phyloP scores from a whole-genome alignment of 352 stramenopile species.

The Bremia lactucae region DNA sequence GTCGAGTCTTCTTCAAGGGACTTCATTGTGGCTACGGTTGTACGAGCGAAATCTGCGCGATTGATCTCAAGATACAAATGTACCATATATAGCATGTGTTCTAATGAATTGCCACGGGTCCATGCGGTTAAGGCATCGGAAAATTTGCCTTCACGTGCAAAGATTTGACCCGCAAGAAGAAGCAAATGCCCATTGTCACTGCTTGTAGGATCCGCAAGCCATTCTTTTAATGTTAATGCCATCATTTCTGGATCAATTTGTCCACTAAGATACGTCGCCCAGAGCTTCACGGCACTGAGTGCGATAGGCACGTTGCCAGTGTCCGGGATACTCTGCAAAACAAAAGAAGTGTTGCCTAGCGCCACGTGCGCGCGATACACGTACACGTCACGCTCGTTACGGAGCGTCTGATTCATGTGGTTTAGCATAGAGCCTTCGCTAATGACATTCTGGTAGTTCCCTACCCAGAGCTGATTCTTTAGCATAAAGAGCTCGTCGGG shows the following conservation, averaged over 20 bases:
- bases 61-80: slow-evolving; percentile 90
- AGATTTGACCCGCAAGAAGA: slow-evolving; percentile 90
- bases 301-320: slow-evolving; percentile 50
- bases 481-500: slow-evolving; percentile 97
- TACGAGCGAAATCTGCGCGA: slow-evolving; percentile 86
- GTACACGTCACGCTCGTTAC: slow-evolving; percentile 91
- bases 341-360: slow-evolving; percentile 82
- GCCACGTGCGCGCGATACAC: slow-evolving; percentile 87
- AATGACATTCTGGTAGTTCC: slow-evolving; percentile 91
- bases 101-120: slow-evolving; percentile 83
- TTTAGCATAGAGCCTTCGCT: slow-evolving; percentile 86
- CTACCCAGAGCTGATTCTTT: slow-evolving; percentile 95
- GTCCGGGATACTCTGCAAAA: slow-evolving; percentile 82
- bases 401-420: slow-evolving; percentile 77
- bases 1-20: slow-evolving; percentile 93
- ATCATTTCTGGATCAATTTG: slow-evolving; percentile 81
- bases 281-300: slow-evolving; percentile 79
- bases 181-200: slow-evolving; percentile 87
- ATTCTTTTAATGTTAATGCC: slow-evolving; percentile 86
- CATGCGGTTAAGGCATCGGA: slow-evolving; percentile 92
- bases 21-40: slow-evolving; percentile 85
- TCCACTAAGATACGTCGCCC: slow-evolving; percentile 72
- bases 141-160: slow-evolving; percentile 84
- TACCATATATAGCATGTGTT: slow-evolving; percentile 87
- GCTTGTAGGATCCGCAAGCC: slow-evolving; percentile 71